Percentiles rank a stretch among this genome's conserved stretches.
Conservation (phyloP, 2,329 filamentous ascomycete genomes). For the Fusarium neocosmosporiellum region DNA sequence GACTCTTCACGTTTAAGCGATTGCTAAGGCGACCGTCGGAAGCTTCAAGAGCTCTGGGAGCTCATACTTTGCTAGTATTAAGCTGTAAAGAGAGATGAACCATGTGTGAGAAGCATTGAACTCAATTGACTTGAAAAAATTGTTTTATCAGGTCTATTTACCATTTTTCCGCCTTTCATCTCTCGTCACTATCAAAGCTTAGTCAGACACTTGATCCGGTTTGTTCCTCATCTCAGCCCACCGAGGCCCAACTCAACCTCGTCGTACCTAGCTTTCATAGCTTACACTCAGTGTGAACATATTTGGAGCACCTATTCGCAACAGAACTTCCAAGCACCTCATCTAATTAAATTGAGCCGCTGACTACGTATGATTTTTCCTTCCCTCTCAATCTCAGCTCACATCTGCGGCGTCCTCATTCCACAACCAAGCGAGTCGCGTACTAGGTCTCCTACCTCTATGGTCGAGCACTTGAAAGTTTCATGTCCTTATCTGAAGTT, state of each 20-base stretch:
- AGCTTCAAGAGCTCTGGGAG: slow-evolving; percentile 22
- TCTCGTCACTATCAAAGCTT: not conserved
- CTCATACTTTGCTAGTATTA: not conserved
- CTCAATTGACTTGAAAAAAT: not conserved
- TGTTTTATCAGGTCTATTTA: not conserved
- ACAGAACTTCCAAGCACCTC: not conserved
- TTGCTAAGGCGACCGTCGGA: slow-evolving; percentile 29
- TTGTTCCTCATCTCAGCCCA: not conserved
- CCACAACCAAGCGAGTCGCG: not conserved
- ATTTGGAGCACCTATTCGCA: not conserved
- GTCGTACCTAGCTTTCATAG: not conserved
- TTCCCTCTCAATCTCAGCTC: not conserved
- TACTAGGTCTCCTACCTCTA: not conserved
- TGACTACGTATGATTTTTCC: not conserved
- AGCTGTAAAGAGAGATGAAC: not conserved
- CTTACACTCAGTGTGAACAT: not conserved
- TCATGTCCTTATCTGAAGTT: not conserved
- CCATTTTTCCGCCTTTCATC: not conserved
- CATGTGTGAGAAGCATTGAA: not conserved
- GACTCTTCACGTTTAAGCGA: slow-evolving; percentile 21
- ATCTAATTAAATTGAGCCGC: rapidly evolving
- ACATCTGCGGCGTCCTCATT: not conserved
- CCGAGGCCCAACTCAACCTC: not conserved
- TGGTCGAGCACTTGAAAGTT: not conserved
- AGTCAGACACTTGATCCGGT: not conserved